Percentiles rank a stretch among this genome's conserved stretches.
These are phyloP conservation scores for Glycine soja DNA, from an alignment of 306 rosid species.

Conservation along the genomic window DNA sequence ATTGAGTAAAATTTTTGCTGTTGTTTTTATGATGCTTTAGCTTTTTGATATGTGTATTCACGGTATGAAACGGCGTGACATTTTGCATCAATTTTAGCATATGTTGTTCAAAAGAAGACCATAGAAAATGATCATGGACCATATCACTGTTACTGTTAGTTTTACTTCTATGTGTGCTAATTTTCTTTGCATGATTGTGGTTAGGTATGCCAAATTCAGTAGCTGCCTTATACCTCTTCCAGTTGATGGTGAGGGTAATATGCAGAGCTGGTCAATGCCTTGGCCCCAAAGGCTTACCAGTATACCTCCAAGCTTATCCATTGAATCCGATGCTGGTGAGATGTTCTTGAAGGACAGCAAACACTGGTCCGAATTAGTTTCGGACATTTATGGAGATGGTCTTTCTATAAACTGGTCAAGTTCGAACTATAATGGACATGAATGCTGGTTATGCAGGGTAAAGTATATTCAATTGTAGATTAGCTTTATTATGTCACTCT, in stretches of 20 bases:
- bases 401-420: conserved; percentile 70
- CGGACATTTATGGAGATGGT: conserved; percentile 57
- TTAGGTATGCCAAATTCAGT: conserved; percentile 68
- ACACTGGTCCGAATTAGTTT: conserved; percentile 68
- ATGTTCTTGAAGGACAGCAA: conserved; percentile 62
- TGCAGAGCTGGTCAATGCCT: conserved; percentile 70
- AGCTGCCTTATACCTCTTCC: conserved; percentile 68
- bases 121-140: conserved; percentile 21
- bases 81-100: background rate
- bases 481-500: background rate
- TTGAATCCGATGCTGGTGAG: conserved; percentile 46
- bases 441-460: conserved; percentile 95
- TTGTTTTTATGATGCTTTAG: conserved; percentile 20
- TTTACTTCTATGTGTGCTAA: conserved; percentile 20
- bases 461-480: conserved; percentile 14
- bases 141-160: background rate
- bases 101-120: conserved; percentile 11
- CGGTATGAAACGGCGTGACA: background rate
- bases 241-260: conserved; percentile 55
- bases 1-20: background rate
- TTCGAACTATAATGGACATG: conserved; percentile 86
- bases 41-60: background rate
- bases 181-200: conserved; percentile 44
- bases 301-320: conserved; percentile 64
- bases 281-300: conserved; percentile 81